Percentiles rank a stretch among this genome's conserved stretches.
Conservation (phyloP, 768 basidiomycete genomes). For the Fibroporia radiculosa region DNA sequence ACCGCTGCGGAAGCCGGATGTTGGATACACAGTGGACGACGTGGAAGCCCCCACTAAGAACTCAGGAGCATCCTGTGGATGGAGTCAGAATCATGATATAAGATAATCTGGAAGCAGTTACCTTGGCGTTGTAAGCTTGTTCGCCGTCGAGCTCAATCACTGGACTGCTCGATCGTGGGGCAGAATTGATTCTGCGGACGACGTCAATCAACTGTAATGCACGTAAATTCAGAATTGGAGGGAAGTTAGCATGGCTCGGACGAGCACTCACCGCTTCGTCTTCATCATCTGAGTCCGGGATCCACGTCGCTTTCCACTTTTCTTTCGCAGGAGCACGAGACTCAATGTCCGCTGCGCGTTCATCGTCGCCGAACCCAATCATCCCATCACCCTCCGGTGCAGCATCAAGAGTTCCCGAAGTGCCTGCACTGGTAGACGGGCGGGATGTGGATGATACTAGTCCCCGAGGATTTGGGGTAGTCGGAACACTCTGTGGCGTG, state of each 20-base stretch:
- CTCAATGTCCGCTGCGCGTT: constrained; percentile 9
- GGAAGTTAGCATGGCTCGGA: no score
- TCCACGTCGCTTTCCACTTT: constrained; percentile 13
- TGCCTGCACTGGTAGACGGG: not conserved
- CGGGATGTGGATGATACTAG: not conserved
- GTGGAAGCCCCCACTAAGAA: constrained; percentile 16
- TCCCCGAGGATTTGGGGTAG: not conserved
- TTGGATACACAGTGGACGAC: constrained; percentile 7
- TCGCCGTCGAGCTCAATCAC: no score
- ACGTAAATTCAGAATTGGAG: no score
- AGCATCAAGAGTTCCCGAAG: not conserved
- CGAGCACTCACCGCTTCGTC: not conserved
- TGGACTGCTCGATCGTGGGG: no score
- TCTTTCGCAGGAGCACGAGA: constrained; percentile 13
- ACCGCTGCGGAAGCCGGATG: constrained; percentile 11
- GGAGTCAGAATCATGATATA: not conserved
- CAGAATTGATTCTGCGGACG: no score
- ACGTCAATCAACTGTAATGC: no score
- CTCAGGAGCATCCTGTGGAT: constrained; percentile 11
- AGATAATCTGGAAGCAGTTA: not conserved
- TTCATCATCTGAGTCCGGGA: not conserved
- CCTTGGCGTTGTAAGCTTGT: no score
- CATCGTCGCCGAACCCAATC: constrained; percentile 6
- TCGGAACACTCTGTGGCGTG: constrained; percentile 1
- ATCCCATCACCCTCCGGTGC: constrained; percentile 1